Evolutionary conservation across 345 rosid genomes (phyloP).

Genomic region (Iberis pinnata): DNA sequence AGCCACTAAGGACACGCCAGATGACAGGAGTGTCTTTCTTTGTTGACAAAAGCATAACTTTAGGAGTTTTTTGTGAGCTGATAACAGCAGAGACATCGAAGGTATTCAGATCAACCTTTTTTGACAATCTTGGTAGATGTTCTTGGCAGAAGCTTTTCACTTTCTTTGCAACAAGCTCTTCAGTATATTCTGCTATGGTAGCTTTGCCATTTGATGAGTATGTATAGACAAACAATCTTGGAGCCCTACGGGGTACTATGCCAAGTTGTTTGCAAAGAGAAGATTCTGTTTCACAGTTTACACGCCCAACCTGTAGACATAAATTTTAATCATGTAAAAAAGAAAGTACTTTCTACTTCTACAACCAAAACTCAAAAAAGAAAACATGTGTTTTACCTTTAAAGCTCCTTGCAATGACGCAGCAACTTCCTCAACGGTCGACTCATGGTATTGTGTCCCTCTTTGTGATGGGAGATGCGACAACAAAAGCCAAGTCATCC

Average conservation of each 20-base stretch:
- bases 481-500: conserved; percentile 87
- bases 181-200: conserved; percentile 69
- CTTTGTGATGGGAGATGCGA: conserved; percentile 46
- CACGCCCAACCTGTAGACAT: conserved; percentile 52
- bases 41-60: conserved; percentile 75
- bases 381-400: conserved; percentile 41
- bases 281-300: conserved; percentile 67
- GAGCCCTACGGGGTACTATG: conserved; percentile 42
- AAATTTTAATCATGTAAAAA: neutral
- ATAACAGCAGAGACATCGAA: conserved; percentile 35
- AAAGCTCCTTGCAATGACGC: conserved; percentile 67
- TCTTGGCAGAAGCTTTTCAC: conserved; percentile 69
- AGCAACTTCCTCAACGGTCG: conserved; percentile 53
- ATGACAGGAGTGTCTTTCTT: conserved; percentile 74
- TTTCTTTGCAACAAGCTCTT: conserved; percentile 46
- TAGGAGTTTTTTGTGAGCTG: conserved; percentile 35
- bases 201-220: conserved; percentile 44
- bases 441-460: conserved; percentile 49
- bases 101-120: conserved; percentile 40
- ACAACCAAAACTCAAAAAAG: neutral
- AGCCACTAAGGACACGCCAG: conserved; percentile 89
- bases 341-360: neutral
- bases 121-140: conserved; percentile 71
- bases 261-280: conserved; percentile 68
- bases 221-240: conserved; percentile 61